Evolutionary conservation across 768 basidiomycete genomes (phyloP), one percentile per base, ranked within the genome.

Genomic region (Hericium rajendrae): DNA sequence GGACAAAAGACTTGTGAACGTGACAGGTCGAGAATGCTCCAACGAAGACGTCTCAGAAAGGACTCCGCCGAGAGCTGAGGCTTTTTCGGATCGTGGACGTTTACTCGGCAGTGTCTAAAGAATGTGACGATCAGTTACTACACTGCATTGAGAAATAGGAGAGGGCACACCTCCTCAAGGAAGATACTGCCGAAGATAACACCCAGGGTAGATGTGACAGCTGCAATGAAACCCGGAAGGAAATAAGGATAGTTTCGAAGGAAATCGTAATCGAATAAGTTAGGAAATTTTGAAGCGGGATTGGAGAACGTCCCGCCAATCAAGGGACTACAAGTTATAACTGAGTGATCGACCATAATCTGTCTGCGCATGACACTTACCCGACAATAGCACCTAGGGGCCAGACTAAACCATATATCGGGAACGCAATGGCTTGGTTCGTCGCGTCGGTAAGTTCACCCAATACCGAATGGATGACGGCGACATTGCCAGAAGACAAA

Each of bases 371-470:
- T 9, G 40, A 56, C 15, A 48, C 70, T 2, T 61, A 82, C 81
- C 81, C 81, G 41, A 85, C 70, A 57, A 83, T 79, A 4, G 75
- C 70, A 11, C 83, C 84, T 0, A 85, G 58, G 6, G 84, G 83
- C 78, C 78, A 85, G 53, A 76, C 75, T 13, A 85, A 64, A n/a
- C 78, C 79, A 58, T 81, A 85, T 20, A 86, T 72, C 13, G 85
- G 80, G 59, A 83, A 83, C 3, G 79, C 80, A 40, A 72, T 62
- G 0, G 79, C 77, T 66, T 84, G 81, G 59, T 88, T 86, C 9
- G 78, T 79, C 16, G 78, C 65, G 62, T 88, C 83, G 11, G 83
- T 84, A 22, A 86, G 72, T 69, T 87, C 85, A 12, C 81, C 79
- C 0, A 88, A 72, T 5, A 84, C 74, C 1, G 82, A 80, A 53